Evolutionary conservation across 1,139 yeast genomes (phyloP).

Genomic region (Debaryomyces sp.): DNA sequence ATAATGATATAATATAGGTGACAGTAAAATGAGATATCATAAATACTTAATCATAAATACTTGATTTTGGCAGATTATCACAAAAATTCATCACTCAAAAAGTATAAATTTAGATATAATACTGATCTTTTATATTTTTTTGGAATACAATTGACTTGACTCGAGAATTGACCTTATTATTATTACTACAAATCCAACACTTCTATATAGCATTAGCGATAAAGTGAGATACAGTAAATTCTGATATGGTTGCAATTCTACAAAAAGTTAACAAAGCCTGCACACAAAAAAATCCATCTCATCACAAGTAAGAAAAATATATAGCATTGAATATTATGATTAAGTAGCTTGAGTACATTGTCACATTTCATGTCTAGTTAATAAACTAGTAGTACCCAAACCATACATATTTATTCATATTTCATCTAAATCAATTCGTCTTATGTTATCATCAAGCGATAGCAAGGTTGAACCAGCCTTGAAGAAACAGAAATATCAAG

Average conservation of each 20-base stretch:
- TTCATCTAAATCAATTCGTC: not conserved
- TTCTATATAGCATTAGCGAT: too few relatives aligned
- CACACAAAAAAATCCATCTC: not conserved
- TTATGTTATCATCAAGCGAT: not conserved
- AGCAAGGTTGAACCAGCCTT: conserved; percentile 2
- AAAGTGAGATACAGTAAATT: too few relatives aligned
- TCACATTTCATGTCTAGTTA: not conserved
- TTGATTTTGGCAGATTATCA: not conserved
- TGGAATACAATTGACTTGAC: too few relatives aligned
- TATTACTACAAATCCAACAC: too few relatives aligned
- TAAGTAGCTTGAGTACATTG: not conserved
- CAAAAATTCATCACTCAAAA: not conserved
- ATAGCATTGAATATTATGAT: not conserved
- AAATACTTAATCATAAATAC: not conserved
- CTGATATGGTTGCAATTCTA: not conserved
- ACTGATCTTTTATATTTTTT: too few relatives aligned
- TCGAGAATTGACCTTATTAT: too few relatives aligned
- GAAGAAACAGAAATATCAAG: conserved; percentile 4
- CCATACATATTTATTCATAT: not conserved
- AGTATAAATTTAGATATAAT: too few relatives aligned
- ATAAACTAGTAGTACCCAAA: not conserved
- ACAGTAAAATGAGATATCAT: too few relatives aligned
- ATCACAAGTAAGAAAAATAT: conserved; percentile 1
- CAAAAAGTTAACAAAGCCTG: not conserved
- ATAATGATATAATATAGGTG: too few relatives aligned